Conservation (phyloP, 345 rosid genomes). For the Syzygium aqueum region DNA sequence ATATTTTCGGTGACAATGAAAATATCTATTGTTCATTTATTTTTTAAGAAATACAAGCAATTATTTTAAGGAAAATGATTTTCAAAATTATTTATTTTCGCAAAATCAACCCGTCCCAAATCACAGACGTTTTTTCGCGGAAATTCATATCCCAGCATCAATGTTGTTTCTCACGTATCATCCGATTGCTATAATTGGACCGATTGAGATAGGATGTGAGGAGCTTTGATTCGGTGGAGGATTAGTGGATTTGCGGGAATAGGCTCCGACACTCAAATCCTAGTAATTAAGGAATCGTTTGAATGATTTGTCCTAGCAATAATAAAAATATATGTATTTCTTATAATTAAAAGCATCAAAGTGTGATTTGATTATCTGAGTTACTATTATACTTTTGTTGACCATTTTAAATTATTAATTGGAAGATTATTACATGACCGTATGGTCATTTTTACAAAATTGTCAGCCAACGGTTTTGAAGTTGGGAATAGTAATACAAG, state of each 20-base stretch:
- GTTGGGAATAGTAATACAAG: too few relatives aligned
- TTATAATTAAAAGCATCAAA: background rate
- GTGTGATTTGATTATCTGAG: background rate
- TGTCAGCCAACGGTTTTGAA: too few relatives aligned
- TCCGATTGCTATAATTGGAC: background rate
- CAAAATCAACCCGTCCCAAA: background rate
- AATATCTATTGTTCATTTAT: background rate
- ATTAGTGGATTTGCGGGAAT: background rate
- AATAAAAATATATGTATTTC: background rate
- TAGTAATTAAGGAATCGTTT: background rate
- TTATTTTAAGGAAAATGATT: background rate
- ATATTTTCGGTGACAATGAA: rapidly evolving
- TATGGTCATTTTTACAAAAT: too few relatives aligned
- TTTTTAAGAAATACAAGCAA: background rate
- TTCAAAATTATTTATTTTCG: background rate
- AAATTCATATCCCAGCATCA: background rate
- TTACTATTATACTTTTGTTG: background rate
- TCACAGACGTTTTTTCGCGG: background rate
- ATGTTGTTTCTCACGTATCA: background rate
- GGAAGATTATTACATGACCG: too few relatives aligned
- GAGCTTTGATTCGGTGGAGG: background rate
- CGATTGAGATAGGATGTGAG: background rate
- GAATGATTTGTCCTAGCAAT: background rate
- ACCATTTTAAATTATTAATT: background rate
- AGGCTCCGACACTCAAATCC: background rate